Evolutionary conservation across 23 red algal genomes (phyloP).

Genomic region (Agarophyton chilense): DNA sequence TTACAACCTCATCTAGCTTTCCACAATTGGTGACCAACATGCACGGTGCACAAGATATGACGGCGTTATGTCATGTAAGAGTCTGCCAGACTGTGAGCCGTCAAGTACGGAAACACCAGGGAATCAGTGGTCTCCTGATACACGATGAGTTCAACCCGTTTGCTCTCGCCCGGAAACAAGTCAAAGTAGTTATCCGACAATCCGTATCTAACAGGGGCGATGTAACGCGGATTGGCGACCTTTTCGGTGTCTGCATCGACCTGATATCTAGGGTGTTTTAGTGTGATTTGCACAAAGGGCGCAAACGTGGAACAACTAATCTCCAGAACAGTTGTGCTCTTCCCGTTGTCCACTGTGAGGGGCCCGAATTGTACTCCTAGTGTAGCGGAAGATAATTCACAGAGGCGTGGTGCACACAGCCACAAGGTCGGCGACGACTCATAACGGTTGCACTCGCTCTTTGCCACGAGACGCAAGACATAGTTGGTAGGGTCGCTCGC

Average conservation of each 20-base stretch:
- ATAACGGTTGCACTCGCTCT: background rate
- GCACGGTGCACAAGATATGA: background rate
- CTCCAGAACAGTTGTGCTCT: background rate
- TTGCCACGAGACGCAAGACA: background rate
- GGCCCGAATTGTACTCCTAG: background rate
- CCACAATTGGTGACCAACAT: too few species aligned
- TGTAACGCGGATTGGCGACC: background rate
- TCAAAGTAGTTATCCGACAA: conserved; percentile 37
- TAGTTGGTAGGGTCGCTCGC: background rate
- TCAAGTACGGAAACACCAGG: background rate
- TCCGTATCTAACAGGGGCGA: background rate
- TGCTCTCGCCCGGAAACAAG: conserved; percentile 5
- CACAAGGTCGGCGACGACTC: background rate
- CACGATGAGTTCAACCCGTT: conserved; percentile 10
- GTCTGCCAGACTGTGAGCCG: conserved; percentile 1
- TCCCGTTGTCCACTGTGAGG: background rate
- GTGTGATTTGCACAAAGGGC: conserved; percentile 1
- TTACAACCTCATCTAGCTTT: too few species aligned
- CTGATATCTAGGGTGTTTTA: background rate
- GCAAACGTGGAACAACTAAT: background rate
- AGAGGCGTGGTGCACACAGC: conserved; percentile 21
- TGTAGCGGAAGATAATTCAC: background rate
- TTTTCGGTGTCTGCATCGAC: background rate
- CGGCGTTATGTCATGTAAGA: conserved; percentile 15
- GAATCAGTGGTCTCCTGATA: background rate